These are phyloP conservation scores for Pyrus communis DNA, from an alignment of 306 rosid genomes.

Conservation along the genomic window DNA sequence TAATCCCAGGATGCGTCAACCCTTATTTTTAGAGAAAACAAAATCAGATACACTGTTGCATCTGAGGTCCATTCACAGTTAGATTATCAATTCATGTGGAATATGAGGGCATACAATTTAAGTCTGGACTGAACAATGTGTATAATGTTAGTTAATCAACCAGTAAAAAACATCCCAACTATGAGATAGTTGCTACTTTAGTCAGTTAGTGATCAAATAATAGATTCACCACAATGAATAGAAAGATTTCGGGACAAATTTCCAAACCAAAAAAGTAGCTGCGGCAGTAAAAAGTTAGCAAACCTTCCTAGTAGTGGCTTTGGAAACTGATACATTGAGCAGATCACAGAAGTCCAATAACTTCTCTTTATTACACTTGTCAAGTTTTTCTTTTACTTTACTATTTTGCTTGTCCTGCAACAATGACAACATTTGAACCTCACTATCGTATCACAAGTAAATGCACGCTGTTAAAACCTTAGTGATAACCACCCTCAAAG, in stretches of 20 bases:
- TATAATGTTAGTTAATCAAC: not conserved
- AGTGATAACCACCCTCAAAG: not conserved
- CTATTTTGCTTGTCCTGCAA: slow-evolving; percentile 84
- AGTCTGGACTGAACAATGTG: not conserved
- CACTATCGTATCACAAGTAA: not conserved
- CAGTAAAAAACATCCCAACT: not conserved
- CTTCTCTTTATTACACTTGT: slow-evolving; percentile 85
- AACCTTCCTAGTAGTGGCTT: slow-evolving; percentile 78
- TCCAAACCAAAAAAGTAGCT: not conserved
- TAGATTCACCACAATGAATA: not conserved
- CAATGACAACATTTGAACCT: not conserved
- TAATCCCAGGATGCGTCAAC: not conserved
- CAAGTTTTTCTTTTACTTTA: slow-evolving; percentile 84
- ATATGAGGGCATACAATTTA: not conserved
- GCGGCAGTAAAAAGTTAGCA: slow-evolving; percentile 20
- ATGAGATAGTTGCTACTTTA: not conserved
- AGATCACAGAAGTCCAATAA: slow-evolving; percentile 80
- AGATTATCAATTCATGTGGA: not conserved
- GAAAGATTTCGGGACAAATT: not conserved
- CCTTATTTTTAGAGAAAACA: not conserved
- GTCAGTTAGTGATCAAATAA: not conserved
- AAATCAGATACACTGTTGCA: not conserved
- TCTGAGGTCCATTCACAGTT: not conserved
- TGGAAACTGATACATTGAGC: slow-evolving; percentile 57
- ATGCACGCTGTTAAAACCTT: not conserved